Base-by-base conservation (phyloP, 768 basidiomycete species). In the Phylloporus sp. region DNA sequence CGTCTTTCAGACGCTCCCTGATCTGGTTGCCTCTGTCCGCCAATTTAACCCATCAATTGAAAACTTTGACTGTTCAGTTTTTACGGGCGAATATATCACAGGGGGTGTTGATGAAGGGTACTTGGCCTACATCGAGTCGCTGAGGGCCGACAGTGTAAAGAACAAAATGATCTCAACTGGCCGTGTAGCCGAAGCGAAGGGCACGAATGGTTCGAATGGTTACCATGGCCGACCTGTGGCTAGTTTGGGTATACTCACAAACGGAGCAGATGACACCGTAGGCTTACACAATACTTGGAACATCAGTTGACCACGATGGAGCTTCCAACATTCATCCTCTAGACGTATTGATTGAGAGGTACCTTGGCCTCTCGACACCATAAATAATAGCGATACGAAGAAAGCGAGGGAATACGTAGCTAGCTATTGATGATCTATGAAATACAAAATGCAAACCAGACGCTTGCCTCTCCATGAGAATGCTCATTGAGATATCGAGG, bases 21-120 rank as follows among this genome's bases (percentile, higher is more conserved):
- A 98, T 70, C 82, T 99, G 54, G 76, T 95, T 52, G 70, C 82
- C 20, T 91, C 92, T 18, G 95, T 97, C 54, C 78, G 86, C 45
- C 84, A 89, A 61, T 80, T 92, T 70, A 97, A 97, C 67, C 80
- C 86, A 0, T 66, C 70, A 15, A 88, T 99, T 64, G 67, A 73
- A 46, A 70, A 75, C 8, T 97, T 98, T 64, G 97, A 99, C 64
- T 98, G 95, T 71, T 97, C 95, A 13, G 95, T 99, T 22, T 99
- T 98, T 72, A 92, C 91, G 9, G 97, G 97, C 40, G 84, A 97
- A 66, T 99, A 99, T 67, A 82, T 98, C 45, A 99, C 95, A 2
- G 95, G 97, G 16, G 88, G 88, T 15, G 88, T 99, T 23, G 84
- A 90, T 59, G 87, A 91, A 58, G 76, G 64, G 40, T 98, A 99